Evolutionary conservation across 2,329 filamentous ascomycete species (phyloP), one percentile per base, ranked within the genome.

Genomic region (Lachnellula hyalina): DNA sequence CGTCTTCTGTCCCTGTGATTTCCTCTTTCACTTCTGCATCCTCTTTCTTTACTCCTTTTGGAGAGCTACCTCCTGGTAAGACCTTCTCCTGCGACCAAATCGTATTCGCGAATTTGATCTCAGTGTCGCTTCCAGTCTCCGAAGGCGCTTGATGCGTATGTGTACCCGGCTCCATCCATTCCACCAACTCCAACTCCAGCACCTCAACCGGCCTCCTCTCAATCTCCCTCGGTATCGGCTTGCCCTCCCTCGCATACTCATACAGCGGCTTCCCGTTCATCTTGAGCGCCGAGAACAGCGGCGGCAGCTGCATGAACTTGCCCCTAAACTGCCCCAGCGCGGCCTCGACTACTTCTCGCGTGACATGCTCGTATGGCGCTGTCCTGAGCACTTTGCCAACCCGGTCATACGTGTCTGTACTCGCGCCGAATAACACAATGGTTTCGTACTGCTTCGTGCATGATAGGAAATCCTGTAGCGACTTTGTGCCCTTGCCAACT

Each of bases 381-480:
- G 84, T 83, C 61, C 83, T 84, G 41, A 96, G 81, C 41, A 97
- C 77, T 71, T 94, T 93, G 19, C 94, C 94, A 7, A 88, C 81
- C 14, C 85, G 79, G 70, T 99, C 94, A 71, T 97, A 97, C 15
- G 87, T 91, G 71, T 97, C 94, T 46, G 93, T 96, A 65, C 87
- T 90, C 8, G 89, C 90, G 54, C 94, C 94, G 67, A 99, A 97
- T 4, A 97, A 74, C 0, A 97, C 82, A 3, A 91, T 82, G 0
- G 90, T 85, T 72, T 97, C 93, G 72, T 99, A 99, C 0, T 84
- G 87, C 76, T 99, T 99, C 47, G 88, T 95, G 76, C 94, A 96
- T 52, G 83, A 79, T 45, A 97, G 78, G 70, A 96, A 97, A 36
- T 83, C 77, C 41, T 82, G 76, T 1, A 99, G 80, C 14, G 81